These are phyloP conservation scores for Pseudogymnoascus sp. DNA, from an alignment of 2,329 filamentous ascomycete species.

Conservation along the genomic window DNA sequence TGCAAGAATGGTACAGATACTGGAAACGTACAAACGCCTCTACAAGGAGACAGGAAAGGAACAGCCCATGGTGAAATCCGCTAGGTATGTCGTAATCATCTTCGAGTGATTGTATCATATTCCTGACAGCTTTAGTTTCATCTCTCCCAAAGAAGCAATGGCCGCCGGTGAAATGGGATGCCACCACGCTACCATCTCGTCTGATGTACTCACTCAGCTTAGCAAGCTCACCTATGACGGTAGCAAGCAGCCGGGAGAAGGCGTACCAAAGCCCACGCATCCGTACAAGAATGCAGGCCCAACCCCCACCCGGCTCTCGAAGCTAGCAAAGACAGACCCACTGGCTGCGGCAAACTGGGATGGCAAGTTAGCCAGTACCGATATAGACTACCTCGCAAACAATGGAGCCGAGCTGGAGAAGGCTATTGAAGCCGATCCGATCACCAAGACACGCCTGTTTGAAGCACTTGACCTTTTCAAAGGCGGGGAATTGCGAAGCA, in stretches of 20 bases:
- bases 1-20: slow-evolving; percentile 39
- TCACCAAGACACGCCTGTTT: slow-evolving; percentile 30
- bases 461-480: slow-evolving; percentile 35
- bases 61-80: slow-evolving; percentile 40
- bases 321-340: slow-evolving; percentile 32
- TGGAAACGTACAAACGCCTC: slow-evolving; percentile 38
- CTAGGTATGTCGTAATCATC: slow-evolving; percentile 26
- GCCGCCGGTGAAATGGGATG: slow-evolving; percentile 39
- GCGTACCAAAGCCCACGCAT: slow-evolving; percentile 33
- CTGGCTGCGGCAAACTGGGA: slow-evolving; percentile 32
- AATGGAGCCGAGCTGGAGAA: slow-evolving; percentile 35
- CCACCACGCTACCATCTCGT: slow-evolving; percentile 37
- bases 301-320: slow-evolving; percentile 28
- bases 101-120: not conserved
- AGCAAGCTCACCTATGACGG: slow-evolving; percentile 31
- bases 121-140: slow-evolving; percentile 28
- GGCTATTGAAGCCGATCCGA: slow-evolving; percentile 33
- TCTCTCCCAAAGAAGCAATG: slow-evolving; percentile 37
- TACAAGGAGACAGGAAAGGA: slow-evolving; percentile 39
- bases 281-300: slow-evolving; percentile 30
- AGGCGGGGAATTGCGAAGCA: slow-evolving; percentile 32
- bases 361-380: slow-evolving; percentile 32
- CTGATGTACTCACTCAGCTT: slow-evolving; percentile 32
- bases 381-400: slow-evolving; percentile 39
- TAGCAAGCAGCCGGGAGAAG: slow-evolving; percentile 31